Evolutionary conservation across 1,284 basidiomycete genomes (phyloP), one percentile per base, ranked within the genome.

Genomic region (Austroboletus novae-zelandiae): DNA sequence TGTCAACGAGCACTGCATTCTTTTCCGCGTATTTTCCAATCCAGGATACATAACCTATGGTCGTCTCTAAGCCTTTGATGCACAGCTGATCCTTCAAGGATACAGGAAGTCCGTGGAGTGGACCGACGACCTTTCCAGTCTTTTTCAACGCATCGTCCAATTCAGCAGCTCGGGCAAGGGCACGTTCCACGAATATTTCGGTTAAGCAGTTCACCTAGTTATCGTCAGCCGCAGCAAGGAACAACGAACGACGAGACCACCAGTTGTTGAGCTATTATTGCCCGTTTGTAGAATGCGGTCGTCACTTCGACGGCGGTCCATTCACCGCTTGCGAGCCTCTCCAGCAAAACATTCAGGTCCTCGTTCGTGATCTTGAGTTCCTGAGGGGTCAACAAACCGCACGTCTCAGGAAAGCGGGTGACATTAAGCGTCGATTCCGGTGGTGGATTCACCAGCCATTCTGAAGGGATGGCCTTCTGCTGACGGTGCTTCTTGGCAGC

Each of bases 1-100:
- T 72, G 51, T 86, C 77, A n/a, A 83, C 80, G 0, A 88, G 69
- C 4, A 78, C 75, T 2, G 78, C 72, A 54, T 89, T 77, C 35
- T 72, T 71, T 10, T 79, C 71, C 1, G 80, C 74, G 43, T 74
- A 73, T 47, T 78, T 69, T 2, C 80, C 83, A 29, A 86, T 75
- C 76, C 84, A 84, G 15, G 82, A 79, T 20, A 79, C 81, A 60
- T 89, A 90, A 9, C 86, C 76, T 68, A 79, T 76, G 14, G 73
- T 76, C 1, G 80, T 77, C 55, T 80, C 78, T 5, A 76, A 58
- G 5, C 78, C 81, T 50, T 77, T 73, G 56, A 83, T 72, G 47
- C 71, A 65, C 54, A 83, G 67, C 55, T 83, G 80, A 57, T 84
- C 81, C 66, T 84, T 86, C 46, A 86, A 64, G 9, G 78, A 81